A percentile compares a stretch with the other conserved stretches of the same genome.
Evolutionary conservation across 495 filamentous ascomycete species (phyloP).

Genomic region (Talaromyces stipitatus): DNA sequence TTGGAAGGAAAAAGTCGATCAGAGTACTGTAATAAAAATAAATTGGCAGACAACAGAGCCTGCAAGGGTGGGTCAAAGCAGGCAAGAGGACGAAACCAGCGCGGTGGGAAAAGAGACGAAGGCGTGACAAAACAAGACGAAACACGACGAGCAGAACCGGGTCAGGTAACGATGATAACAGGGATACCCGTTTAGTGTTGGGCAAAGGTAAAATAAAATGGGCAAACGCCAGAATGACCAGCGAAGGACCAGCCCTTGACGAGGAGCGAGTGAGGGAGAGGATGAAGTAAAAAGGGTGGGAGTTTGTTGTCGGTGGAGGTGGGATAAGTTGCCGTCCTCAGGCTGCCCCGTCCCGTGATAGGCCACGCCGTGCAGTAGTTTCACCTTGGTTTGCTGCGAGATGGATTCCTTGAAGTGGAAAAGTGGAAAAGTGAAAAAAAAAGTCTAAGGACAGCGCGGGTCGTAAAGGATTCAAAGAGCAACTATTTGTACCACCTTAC

Average conservation of each 20-base stretch:
- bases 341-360: slow-evolving; percentile 2
- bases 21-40: slow-evolving; percentile 1
- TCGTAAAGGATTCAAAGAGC: neutral
- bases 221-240: neutral
- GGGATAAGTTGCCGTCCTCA: neutral
- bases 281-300: neutral
- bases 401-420: neutral
- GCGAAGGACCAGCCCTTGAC: neutral
- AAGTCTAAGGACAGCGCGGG: neutral
- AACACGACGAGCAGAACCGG: no score
- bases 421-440: neutral
- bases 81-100: neutral
- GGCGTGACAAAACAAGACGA: neutral
- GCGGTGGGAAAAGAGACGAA: no score
- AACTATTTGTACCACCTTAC: neutral
- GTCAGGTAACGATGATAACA: neutral
- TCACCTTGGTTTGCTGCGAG: neutral
- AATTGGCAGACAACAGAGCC: neutral
- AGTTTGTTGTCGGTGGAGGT: neutral
- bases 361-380: slow-evolving; percentile 7
- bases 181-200: neutral
- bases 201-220: neutral
- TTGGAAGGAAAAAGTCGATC: slow-evolving; percentile 3
- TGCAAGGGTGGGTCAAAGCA: neutral
- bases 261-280: neutral